Percentiles rank a stretch among this genome's conserved stretches.
phyloP scores from a whole-genome alignment of 345 rosid species.

The Mallotus nudiflorus region DNA sequence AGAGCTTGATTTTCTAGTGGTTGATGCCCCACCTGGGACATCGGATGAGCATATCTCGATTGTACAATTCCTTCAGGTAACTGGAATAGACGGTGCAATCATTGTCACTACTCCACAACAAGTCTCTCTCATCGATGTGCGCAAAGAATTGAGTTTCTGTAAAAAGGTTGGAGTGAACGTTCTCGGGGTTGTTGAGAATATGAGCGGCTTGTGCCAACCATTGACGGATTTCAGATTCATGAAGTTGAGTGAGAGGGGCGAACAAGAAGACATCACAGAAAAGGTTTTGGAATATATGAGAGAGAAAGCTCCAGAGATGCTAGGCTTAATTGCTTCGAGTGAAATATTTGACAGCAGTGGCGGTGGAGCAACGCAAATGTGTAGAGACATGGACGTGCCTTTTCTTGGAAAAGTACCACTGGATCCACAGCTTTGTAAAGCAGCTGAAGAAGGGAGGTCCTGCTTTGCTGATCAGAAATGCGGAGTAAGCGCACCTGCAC shows the following conservation, averaged over 20 bases:
- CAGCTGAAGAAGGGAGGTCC: constrained; percentile 87
- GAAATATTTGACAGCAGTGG: constrained; percentile 88
- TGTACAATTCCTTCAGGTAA: constrained; percentile 79
- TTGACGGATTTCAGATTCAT: constrained; percentile 63
- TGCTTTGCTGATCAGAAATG: constrained; percentile 76
- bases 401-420: constrained; percentile 90
- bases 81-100: constrained; percentile 92
- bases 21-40: constrained; percentile 97
- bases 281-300: constrained; percentile 46
- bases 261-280: constrained; percentile 60
- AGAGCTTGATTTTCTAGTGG: constrained; percentile 84
- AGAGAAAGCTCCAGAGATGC: constrained; percentile 76
- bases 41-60: constrained; percentile 96
- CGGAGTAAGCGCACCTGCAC: constrained; percentile 58
- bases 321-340: constrained; percentile 49
- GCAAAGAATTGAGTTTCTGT: constrained; percentile 93
- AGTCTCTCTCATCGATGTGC: constrained; percentile 88
- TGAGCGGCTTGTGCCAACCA: constrained; percentile 88
- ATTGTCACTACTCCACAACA: constrained; percentile 93
- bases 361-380: constrained; percentile 86
- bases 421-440: constrained; percentile 83
- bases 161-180: constrained; percentile 84
- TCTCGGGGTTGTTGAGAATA: constrained; percentile 96
- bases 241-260: constrained; percentile 50
- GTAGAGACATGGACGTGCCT: constrained; percentile 74